Conservation (phyloP, 352 stramenopile species). For the Poterioochromonas sp. region DNA sequence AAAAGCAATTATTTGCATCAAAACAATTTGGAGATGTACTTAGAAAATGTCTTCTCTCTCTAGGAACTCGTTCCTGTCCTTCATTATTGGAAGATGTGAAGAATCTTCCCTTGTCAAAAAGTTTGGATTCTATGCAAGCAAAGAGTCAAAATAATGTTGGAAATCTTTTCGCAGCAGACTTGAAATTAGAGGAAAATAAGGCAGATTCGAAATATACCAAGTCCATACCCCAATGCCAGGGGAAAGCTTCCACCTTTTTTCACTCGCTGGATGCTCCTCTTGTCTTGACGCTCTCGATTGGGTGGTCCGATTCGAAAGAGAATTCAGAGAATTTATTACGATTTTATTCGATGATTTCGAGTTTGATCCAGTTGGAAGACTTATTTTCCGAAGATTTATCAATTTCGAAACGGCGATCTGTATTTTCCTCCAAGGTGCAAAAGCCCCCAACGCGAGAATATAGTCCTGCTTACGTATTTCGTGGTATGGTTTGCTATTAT, state of each 20-base stretch:
- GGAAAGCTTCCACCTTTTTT: neutral
- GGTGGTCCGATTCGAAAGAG: neutral
- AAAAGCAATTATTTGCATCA: no score
- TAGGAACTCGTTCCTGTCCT: neutral
- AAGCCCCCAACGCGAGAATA: neutral
- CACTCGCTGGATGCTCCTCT: neutral
- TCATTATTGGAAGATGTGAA: neutral
- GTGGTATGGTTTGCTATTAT: conserved; percentile 22
- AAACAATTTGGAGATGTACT: neutral
- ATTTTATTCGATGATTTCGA: neutral
- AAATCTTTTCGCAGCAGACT: no score
- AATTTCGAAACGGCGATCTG: neutral
- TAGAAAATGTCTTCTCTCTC: neutral
- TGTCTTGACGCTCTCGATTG: neutral
- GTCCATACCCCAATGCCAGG: neutral
- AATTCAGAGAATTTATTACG: neutral
- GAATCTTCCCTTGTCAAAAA: neutral
- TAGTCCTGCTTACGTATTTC: conserved; percentile 1
- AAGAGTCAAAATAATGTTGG: no score
- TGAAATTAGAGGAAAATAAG: neutral
- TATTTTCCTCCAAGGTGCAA: no score
- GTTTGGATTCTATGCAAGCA: no score
- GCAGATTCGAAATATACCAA: neutral
- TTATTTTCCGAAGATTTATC: neutral
- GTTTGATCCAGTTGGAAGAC: neutral